A percentile compares a stretch with the other conserved stretches of the same genome.
phyloP scores from a whole-genome alignment of 176 grass and related monocot genomes.

The Phoenix roebelenii region DNA sequence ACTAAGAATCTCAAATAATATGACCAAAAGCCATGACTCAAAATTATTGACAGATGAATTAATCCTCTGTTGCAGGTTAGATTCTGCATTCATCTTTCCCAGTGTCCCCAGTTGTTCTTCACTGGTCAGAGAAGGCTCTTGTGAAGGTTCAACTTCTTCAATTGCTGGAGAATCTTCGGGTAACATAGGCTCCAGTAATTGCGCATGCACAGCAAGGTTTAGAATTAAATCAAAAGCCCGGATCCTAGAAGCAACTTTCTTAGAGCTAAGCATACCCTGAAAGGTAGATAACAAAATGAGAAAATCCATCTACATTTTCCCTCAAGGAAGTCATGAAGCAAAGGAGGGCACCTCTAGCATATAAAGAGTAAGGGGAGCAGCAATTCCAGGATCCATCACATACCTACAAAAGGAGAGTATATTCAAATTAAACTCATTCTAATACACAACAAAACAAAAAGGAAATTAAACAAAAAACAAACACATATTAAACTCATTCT shows the following conservation, averaged over 20 bases:
- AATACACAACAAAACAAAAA: no score
- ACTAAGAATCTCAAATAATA: slow-evolving; percentile 83
- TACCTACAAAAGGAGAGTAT: slow-evolving; percentile 56
- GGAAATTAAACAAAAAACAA: no score
- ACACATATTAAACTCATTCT: no score
- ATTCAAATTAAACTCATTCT: neutral
- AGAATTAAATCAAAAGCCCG: slow-evolving; percentile 93
- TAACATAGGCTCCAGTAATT: slow-evolving; percentile 86
- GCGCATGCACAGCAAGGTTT: slow-evolving; percentile 89
- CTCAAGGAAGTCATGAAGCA: slow-evolving; percentile 2
- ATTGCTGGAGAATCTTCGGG: slow-evolving; percentile 49
- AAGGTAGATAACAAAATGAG: slow-evolving; percentile 24
- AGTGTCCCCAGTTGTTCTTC: slow-evolving; percentile 44
- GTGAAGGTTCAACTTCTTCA: slow-evolving; percentile 46
- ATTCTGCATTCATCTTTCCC: slow-evolving; percentile 31
- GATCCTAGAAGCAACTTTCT: slow-evolving; percentile 58
- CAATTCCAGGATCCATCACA: slow-evolving; percentile 78
- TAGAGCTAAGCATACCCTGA: slow-evolving; percentile 91
- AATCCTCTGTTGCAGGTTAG: slow-evolving; percentile 34
- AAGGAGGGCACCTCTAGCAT: slow-evolving; percentile 74
- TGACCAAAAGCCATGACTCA: slow-evolving; percentile 89
- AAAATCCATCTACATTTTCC: slow-evolving; percentile 4
- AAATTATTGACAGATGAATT: slow-evolving; percentile 74
- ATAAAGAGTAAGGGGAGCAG: slow-evolving; percentile 86
- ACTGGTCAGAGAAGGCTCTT: slow-evolving; percentile 49